Evolutionary conservation across 2,329 filamentous ascomycete species (phyloP), one percentile per base, ranked within the genome.

Genomic region (Torrubiella hemipterigena): DNA sequence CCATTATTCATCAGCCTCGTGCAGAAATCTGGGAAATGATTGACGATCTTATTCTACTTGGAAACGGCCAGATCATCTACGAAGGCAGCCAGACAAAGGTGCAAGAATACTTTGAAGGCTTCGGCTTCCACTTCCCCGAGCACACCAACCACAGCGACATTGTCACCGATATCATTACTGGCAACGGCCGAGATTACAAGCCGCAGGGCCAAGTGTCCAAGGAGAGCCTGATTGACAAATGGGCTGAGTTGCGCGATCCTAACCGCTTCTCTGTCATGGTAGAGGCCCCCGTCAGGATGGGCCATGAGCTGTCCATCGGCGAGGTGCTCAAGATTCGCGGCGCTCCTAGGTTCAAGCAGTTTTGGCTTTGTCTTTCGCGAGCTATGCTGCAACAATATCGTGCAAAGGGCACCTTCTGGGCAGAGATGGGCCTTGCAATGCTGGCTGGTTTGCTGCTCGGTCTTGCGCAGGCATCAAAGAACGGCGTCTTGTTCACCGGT

Each of bases 151-250:
- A 60, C 6, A 71, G 66, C 7, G 73, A 77, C 38, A 55, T 68
- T 2, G 59, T 76, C 16, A 71, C 71, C n/a, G 71, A 77, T 32
- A 74, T 76, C 39, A 66, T 75, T 41, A 69, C 68, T 0, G 70
- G 70, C 4, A 67, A 73, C 38, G 69, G 69, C 1, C 51, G 59
- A 11, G 45, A 54, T 10, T 73, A 73, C 48, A 67, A 69, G 38
- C 41, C 37, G 4, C 44, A 42, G 0, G 63, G 62, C 5, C 61
- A 69, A 23, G 55, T 65, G 17, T 60, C 58, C 20, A 63, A 64
- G 18, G 54, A 65, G n/a, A 43, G 54, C 7, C 52, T 73, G 17
- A 69, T 72, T 17, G 50, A 59, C 0, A 45, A 66, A 41, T 73
- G 67, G 68, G 41, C 44, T 1, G 35, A 38, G n/a, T 54, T 45